Base-by-base conservation (phyloP, 129 eudicot species). In the Flaveria ramosissima region DNA sequence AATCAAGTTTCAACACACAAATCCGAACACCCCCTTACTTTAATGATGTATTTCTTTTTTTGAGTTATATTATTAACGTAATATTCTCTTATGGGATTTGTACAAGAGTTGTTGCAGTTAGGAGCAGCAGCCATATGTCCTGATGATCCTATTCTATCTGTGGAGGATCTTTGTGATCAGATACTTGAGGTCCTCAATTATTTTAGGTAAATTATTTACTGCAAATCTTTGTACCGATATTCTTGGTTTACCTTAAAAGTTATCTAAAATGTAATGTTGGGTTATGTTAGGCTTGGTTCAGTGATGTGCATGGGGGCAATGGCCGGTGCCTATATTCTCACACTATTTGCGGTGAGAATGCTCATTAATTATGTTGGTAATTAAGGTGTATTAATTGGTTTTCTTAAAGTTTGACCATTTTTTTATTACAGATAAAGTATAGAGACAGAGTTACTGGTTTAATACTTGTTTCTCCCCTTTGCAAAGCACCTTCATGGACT, bases 251-350 rank as follows among this genome's bases (percentile, higher is more conserved):
- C 61, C 41, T 59, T 59, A 30, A 73, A 41, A 56, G 7, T 15
- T 43, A 55, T 41, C 24, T 3, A 64, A 1, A 72, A n/a, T 24
- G 8, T 53, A 4, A 23, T 30, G 55, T 42, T 32, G 20, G 3
- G 53, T 42, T 77, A 45, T 73, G 72, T 82, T 43, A 95, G 99
- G 88, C 96, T 95, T 76, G 94, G 95, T 78, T 88, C 97, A 65
- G 99, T 95, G 62, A 95, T 95, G 99, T 91, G 96, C 87, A 83
- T 95, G 99, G 99, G 99, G 67, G 96, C 92, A 41, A 89, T 82
- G 80, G 96, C 99, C 4, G 99, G 99, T 66, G 99, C 97, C 77
- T 95, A 95, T 81, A 84, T 95, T 57, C 93, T 95, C 73, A 88
- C 96, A 24, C 80, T 91, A 60, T 95, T 95, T 81, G 97, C 99